phyloP scores from a whole-genome alignment of 2,329 filamentous ascomycete species.

The Trichothecium roseum region DNA sequence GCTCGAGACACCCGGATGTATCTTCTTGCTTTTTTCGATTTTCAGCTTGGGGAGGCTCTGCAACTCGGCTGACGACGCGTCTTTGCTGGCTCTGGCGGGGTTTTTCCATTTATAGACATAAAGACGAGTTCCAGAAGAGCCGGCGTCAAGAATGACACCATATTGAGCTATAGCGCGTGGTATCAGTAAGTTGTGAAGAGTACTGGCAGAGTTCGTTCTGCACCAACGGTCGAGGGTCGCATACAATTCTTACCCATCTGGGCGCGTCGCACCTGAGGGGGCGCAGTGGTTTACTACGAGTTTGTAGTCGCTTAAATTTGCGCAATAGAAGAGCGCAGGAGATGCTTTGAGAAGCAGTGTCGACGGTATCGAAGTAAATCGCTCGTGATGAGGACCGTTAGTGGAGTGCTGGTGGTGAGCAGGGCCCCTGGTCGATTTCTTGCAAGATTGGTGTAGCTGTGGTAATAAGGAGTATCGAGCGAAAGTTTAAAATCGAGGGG shows the following conservation, averaged over 20 bases:
- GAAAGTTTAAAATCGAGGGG: too few species aligned
- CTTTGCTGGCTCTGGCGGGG: constrained; percentile 51
- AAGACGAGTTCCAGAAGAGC: constrained; percentile 90
- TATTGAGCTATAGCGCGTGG: constrained; percentile 47
- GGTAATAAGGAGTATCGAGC: too few species aligned
- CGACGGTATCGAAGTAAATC: too few species aligned
- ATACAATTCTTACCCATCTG: constrained; percentile 26
- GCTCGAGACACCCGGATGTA: constrained; percentile 82
- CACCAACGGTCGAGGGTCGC: constrained; percentile 5
- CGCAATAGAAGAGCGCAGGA: too few species aligned
- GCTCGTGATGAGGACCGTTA: too few species aligned
- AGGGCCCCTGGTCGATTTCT: too few species aligned
- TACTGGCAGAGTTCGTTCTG: neutral
- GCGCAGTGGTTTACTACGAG: neutral
- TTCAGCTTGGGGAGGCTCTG: constrained; percentile 67
- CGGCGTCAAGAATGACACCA: constrained; percentile 93
- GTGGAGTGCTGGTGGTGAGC: too few species aligned
- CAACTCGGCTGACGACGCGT: constrained; percentile 30
- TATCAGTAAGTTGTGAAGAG: neutral
- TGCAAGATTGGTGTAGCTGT: too few species aligned
- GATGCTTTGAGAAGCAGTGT: too few species aligned
- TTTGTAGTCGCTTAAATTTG: too few species aligned
- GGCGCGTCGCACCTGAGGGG: neutral
- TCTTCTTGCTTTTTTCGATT: constrained; percentile 87
- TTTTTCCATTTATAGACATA: constrained; percentile 94